Conservation (phyloP, 805 yeast species). For the Yarrowia keelungensis region DNA sequence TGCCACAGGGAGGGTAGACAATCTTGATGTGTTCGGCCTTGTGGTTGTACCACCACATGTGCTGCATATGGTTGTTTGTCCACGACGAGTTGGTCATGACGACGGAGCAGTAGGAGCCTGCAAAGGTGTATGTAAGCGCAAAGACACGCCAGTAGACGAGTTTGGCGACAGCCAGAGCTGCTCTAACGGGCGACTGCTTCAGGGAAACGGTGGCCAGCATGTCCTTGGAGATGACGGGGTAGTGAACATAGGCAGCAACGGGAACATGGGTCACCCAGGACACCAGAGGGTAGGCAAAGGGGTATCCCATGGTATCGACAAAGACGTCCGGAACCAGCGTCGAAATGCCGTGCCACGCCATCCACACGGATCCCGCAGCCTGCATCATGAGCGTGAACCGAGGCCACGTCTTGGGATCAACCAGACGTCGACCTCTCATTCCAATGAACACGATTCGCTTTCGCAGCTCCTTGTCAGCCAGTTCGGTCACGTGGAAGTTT, state of each 20-base stretch:
- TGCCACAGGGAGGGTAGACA: slow-evolving; percentile 90
- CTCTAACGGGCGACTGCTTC: slow-evolving; percentile 46
- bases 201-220: slow-evolving; percentile 70
- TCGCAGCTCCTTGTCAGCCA: slow-evolving; percentile 55
- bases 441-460: slow-evolving; percentile 67
- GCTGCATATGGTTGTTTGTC: slow-evolving; percentile 78
- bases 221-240: slow-evolving; percentile 87
- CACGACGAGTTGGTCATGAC: slow-evolving; percentile 86
- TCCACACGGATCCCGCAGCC: slow-evolving; percentile 75
- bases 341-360: slow-evolving; percentile 73
- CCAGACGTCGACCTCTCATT: slow-evolving; percentile 61
- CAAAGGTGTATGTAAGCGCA: slow-evolving; percentile 65
- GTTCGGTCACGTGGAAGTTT: slow-evolving; percentile 42
- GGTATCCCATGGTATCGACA: slow-evolving; percentile 94
- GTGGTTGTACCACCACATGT: slow-evolving; percentile 65
- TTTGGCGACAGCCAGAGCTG: slow-evolving; percentile 41
- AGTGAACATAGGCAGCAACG: slow-evolving; percentile 87
- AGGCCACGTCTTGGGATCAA: slow-evolving; percentile 78
- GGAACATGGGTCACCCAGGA: slow-evolving; percentile 69
- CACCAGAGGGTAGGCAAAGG: slow-evolving; percentile 79
- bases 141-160: slow-evolving; percentile 72
- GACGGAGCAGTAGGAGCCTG: slow-evolving; percentile 70
- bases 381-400: slow-evolving; percentile 85
- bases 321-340: slow-evolving; percentile 83
- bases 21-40: slow-evolving; percentile 53